Conservation (phyloP, 2,329 filamentous ascomycete species). For the Achaetomium macrosporum region DNA sequence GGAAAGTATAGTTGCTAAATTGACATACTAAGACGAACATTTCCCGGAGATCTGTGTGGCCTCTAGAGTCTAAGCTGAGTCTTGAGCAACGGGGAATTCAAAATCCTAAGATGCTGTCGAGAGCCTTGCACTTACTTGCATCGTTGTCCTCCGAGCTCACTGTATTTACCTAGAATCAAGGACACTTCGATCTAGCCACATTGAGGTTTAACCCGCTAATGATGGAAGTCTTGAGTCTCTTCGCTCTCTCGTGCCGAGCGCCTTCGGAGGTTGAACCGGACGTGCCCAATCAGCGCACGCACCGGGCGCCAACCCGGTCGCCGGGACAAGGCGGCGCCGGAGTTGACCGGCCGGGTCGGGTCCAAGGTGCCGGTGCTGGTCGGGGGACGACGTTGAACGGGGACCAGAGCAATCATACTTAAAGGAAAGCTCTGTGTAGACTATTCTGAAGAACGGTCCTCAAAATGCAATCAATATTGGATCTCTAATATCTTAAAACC, state of each 20-base stretch:
- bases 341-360: neutral
- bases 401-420: neutral
- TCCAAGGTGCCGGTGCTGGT: conserved; percentile 3
- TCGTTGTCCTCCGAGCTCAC: no score
- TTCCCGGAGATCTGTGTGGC: no score
- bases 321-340: conserved; percentile 10
- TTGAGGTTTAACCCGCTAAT: no score
- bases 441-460: neutral
- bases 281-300: conserved; percentile 27
- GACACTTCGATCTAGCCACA: no score
- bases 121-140: no score
- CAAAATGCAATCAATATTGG: neutral
- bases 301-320: neutral
- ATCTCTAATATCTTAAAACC: no score
- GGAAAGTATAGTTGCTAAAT: no score
- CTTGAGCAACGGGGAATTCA: no score
- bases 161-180: no score
- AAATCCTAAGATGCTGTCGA: no score
- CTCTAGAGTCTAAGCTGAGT: no score
- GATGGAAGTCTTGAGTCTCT: neutral
- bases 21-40: no score
- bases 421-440: neutral
- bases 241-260: conserved; percentile 21
- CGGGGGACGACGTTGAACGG: neutral
- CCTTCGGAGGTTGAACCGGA: conserved; percentile 23